Conservation (phyloP, 169 alveolate genomes). For the Cryptosporidium viatorum region DNA sequence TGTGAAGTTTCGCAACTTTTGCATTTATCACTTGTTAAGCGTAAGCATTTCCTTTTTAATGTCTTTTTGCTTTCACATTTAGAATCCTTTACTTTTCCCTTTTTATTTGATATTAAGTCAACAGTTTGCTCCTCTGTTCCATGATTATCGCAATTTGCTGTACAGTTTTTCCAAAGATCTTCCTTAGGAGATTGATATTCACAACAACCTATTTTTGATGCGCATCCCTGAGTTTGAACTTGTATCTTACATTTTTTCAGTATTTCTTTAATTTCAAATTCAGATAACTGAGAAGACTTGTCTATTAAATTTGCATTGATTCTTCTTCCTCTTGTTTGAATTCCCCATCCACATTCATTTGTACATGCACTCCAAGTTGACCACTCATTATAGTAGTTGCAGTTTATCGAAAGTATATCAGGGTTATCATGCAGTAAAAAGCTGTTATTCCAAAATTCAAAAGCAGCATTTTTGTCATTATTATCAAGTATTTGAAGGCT, state of each 20-base stretch:
- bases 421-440: constrained; percentile 44
- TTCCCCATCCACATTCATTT: constrained; percentile 57
- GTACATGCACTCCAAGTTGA: constrained; percentile 49
- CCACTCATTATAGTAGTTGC: constrained; percentile 44
- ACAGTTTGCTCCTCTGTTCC: constrained; percentile 43
- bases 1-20: background rate
- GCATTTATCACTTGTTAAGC: constrained; percentile 2
- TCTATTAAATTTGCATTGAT: constrained; percentile 9
- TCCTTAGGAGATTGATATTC: constrained; percentile 27
- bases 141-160: background rate
- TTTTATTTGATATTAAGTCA: constrained; percentile 17
- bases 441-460: constrained; percentile 27
- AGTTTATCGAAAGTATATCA: constrained; percentile 17
- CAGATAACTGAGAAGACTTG: background rate
- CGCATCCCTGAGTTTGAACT: constrained; percentile 61
- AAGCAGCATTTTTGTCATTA: background rate
- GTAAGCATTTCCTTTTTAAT: constrained; percentile 13
- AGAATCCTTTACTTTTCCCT: constrained; percentile 6
- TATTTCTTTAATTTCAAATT: background rate
- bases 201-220: constrained; percentile 30
- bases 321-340: constrained; percentile 67
- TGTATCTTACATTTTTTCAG: constrained; percentile 20
- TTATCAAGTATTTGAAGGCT: background rate
- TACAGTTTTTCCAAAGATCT: constrained; percentile 18
- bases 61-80: constrained; percentile 18